phyloP scores from a whole-genome alignment of 2,329 filamentous ascomycete species.

The Microsporum canis region DNA sequence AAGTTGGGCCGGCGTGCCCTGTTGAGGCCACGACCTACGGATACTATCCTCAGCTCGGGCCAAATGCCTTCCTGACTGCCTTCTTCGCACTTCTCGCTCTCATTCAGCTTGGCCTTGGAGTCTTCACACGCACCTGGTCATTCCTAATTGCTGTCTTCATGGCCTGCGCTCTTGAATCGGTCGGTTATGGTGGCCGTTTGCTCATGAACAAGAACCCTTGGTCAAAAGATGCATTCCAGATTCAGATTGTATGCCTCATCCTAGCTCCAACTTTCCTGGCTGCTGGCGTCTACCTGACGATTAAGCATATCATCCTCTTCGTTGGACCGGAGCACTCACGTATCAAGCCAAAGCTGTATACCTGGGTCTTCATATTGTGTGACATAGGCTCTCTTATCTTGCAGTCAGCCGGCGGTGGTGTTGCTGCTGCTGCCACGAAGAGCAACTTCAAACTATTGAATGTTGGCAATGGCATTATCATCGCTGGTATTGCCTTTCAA shows the following conservation, averaged over 20 bases:
- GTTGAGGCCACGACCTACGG: constrained; percentile 41
- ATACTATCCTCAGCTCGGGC: constrained; percentile 43
- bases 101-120: constrained; percentile 39
- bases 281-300: constrained; percentile 45
- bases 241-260: constrained; percentile 46
- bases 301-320: constrained; percentile 47
- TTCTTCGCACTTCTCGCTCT: constrained; percentile 42
- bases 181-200: constrained; percentile 47
- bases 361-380: constrained; percentile 49
- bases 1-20: constrained; percentile 25
- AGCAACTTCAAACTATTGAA: constrained; percentile 29
- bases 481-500: constrained; percentile 48
- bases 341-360: constrained; percentile 42
- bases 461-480: constrained; percentile 45
- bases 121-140: constrained; percentile 45
- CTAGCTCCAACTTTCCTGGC: constrained; percentile 47
- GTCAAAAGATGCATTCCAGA: constrained; percentile 38
- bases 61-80: constrained; percentile 42
- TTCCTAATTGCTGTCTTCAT: constrained; percentile 41
- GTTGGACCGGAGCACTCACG: constrained; percentile 42
- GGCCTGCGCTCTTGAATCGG: constrained; percentile 40
- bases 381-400: constrained; percentile 49
- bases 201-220: constrained; percentile 45
- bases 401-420: constrained; percentile 47
- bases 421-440: constrained; percentile 42